phyloP scores from a whole-genome alignment of 371 early-diverging fungal species.

The Mucor velutinosus region DNA sequence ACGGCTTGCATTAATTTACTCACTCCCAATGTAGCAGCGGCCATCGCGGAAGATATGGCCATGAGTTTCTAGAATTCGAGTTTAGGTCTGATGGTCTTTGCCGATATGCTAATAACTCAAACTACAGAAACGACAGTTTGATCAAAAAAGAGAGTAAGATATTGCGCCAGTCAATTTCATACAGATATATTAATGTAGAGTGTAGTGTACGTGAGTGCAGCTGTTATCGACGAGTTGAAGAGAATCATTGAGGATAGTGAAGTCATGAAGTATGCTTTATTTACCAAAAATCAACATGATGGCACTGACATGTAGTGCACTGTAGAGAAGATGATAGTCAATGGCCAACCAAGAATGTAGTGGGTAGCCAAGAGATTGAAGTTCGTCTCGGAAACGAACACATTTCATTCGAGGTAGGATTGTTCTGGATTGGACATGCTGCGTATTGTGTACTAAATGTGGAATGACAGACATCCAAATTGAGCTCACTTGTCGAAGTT shows the following conservation, averaged over 20 bases:
- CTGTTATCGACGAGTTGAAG: conserved; percentile 85
- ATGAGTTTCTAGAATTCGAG: conserved; percentile 98
- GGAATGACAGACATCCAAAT: conserved; percentile 80
- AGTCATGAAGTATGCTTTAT: conserved; percentile 74
- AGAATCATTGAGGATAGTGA: conserved; percentile 89
- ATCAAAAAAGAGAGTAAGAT: conserved; percentile 89
- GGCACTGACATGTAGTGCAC: background rate
- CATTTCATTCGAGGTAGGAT: conserved; percentile 87
- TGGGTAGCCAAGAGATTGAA: conserved; percentile 94
- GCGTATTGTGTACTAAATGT: background rate
- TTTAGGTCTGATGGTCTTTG: conserved; percentile 87
- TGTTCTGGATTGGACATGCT: background rate
- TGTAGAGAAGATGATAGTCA: conserved; percentile 86
- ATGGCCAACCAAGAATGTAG: conserved; percentile 93
- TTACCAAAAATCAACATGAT: background rate
- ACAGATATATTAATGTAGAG: background rate
- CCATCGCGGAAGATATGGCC: conserved; percentile 93
- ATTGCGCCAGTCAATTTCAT: background rate
- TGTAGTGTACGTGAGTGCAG: conserved; percentile 77
- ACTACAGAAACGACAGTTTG: conserved; percentile 95
- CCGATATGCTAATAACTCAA: conserved; percentile 97
- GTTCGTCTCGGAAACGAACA: conserved; percentile 88
- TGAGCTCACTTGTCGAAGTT: conserved; percentile 92
- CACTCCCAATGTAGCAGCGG: conserved; percentile 67
- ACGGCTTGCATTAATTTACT: background rate